phyloP scores from a whole-genome alignment of 192 early-diverging fungal species.

The Coemansia reversa region DNA sequence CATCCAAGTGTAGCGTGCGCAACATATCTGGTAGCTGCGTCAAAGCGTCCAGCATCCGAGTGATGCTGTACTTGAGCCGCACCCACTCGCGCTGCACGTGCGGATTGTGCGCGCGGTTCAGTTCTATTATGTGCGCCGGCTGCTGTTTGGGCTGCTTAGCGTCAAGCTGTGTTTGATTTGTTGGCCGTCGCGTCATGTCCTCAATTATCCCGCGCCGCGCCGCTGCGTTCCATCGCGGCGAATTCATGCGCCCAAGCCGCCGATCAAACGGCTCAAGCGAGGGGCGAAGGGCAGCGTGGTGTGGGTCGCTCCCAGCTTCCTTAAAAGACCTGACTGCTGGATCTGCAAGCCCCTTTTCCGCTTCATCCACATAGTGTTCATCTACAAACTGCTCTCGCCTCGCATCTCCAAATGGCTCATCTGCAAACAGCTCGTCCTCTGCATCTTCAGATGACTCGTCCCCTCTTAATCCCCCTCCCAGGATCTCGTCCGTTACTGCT shows the following conservation, averaged over 20 bases:
- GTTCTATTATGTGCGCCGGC: slow-evolving; percentile 32
- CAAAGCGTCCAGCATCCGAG: slow-evolving; percentile 46
- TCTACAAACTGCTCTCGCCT: neutral
- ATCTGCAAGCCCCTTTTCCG: neutral
- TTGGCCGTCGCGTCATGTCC: neutral
- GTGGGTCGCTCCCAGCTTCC: slow-evolving; percentile 5
- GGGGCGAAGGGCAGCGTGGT: slow-evolving; percentile 24
- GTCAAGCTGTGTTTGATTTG: neutral
- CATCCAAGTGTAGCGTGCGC: slow-evolving; percentile 43
- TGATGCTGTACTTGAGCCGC: slow-evolving; percentile 41
- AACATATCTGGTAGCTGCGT: slow-evolving; percentile 52
- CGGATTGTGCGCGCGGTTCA: slow-evolving; percentile 46
- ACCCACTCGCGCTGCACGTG: slow-evolving; percentile 43
- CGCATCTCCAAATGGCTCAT: neutral
- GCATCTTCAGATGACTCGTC: slow-evolving; percentile 1
- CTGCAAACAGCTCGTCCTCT: neutral
- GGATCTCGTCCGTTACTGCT: slow-evolving; percentile 35
- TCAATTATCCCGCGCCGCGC: slow-evolving; percentile 14
- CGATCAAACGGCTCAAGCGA: slow-evolving; percentile 28
- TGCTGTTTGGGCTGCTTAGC: neutral
- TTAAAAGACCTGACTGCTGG: neutral
- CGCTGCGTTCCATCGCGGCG: slow-evolving; percentile 9
- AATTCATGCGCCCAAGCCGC: slow-evolving; percentile 31
- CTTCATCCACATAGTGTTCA: neutral
- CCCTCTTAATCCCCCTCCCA: slow-evolving; percentile 13